Evolutionary conservation across 148 eudicot genomes (phyloP).

Genomic region (Heliamphora exappendiculata): DNA sequence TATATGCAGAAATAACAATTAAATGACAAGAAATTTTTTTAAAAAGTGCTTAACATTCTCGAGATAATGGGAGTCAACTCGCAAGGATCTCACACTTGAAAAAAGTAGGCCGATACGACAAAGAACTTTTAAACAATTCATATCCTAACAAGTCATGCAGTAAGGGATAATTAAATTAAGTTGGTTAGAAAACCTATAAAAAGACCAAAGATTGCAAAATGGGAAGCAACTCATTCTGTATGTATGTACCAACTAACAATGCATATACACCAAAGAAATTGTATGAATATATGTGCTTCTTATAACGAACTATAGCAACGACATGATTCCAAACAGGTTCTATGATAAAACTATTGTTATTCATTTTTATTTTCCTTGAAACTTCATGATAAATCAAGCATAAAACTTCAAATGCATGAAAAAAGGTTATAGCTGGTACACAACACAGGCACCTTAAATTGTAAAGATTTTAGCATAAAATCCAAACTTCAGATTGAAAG

Average conservation of each 20-base stretch:
- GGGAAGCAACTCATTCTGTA: not conserved
- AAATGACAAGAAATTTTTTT: not conserved
- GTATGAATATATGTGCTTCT: not conserved
- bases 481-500: not conserved
- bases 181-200: not conserved
- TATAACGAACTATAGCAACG: not conserved
- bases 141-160: not conserved
- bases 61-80: not conserved
- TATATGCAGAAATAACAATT: not conserved
- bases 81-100: not conserved
- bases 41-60: not conserved
- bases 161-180: not conserved
- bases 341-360: not conserved
- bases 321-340: not conserved
- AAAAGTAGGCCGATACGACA: not conserved
- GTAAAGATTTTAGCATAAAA: not conserved
- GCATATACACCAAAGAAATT: not conserved
- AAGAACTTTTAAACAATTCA: not conserved
- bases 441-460: not conserved
- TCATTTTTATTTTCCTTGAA: not conserved
- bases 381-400: not conserved
- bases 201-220: constrained; percentile 2
- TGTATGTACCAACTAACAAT: not conserved
- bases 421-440: not conserved
- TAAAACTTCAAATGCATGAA: not conserved